Evolutionary conservation across 805 yeast species (phyloP).

Genomic region (Nakazawaea populi): DNA sequence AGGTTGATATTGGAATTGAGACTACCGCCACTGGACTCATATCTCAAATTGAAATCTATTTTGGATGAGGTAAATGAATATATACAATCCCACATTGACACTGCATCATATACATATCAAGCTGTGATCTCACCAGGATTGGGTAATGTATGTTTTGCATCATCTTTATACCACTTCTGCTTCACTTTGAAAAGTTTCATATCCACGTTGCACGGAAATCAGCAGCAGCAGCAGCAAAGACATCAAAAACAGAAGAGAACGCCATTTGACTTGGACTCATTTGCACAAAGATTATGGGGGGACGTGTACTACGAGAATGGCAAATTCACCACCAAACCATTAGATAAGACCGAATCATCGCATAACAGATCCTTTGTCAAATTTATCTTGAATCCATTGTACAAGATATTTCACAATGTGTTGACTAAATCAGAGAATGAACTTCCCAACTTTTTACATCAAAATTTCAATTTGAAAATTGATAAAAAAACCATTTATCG

Average conservation of each 20-base stretch:
- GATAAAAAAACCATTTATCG: slow-evolving; percentile 31
- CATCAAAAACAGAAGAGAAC: not conserved
- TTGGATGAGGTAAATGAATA: slow-evolving; percentile 61
- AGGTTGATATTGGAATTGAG: slow-evolving; percentile 75
- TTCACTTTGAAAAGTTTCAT: slow-evolving; percentile 70
- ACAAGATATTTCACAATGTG: slow-evolving; percentile 62
- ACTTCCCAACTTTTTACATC: slow-evolving; percentile 38
- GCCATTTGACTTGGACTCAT: slow-evolving; percentile 26
- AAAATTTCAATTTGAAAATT: slow-evolving; percentile 41
- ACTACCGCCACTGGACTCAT: slow-evolving; percentile 70
- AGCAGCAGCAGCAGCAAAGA: not conserved
- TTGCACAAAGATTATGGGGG: slow-evolving; percentile 72
- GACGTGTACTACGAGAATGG: slow-evolving; percentile 44
- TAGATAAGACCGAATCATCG: slow-evolving; percentile 18
- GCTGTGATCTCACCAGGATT: slow-evolving; percentile 49
- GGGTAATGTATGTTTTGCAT: slow-evolving; percentile 71
- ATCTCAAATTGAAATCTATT: slow-evolving; percentile 54
- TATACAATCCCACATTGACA: slow-evolving; percentile 30
- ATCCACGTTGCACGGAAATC: slow-evolving; percentile 21
- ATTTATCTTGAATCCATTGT: slow-evolving; percentile 73
- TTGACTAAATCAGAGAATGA: slow-evolving; percentile 44
- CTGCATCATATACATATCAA: slow-evolving; percentile 22
- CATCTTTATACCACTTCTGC: slow-evolving; percentile 53
- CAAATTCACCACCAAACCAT: slow-evolving; percentile 26
- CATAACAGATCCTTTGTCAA: slow-evolving; percentile 44